phyloP scores from a whole-genome alignment of 2,329 filamentous ascomycete genomes.

The Fusarium sambucinum region DNA sequence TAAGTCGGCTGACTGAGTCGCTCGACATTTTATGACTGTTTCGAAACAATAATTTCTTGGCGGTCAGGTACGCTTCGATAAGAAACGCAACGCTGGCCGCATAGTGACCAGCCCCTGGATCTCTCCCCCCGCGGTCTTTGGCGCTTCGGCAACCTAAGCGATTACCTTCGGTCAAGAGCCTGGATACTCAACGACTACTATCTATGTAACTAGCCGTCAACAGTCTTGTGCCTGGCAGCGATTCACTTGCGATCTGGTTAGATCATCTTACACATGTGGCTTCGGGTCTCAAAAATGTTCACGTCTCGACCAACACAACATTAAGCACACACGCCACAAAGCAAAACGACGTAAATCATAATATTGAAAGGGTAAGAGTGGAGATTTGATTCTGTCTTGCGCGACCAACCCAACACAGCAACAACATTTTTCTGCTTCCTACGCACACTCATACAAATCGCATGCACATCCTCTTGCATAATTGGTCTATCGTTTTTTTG shows the following conservation, averaged over 20 bases:
- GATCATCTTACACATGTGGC: not conserved
- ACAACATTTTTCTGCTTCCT: constrained; percentile 13
- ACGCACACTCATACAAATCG: constrained; percentile 26
- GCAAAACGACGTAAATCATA: constrained; percentile 8
- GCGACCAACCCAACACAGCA: constrained; percentile 33
- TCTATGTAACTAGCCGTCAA: constrained; percentile 1
- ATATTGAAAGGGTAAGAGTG: constrained; percentile 47
- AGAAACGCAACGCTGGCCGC: constrained; percentile 3
- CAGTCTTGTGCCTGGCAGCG: not conserved
- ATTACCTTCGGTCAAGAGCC: not conserved
- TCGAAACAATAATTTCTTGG: not conserved
- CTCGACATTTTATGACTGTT: not conserved
- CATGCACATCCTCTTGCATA: constrained; percentile 15
- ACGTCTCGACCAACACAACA: not conserved
- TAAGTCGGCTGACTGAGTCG: not conserved
- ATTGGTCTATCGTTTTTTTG: constrained; percentile 31
- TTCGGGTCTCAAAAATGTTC: not conserved
- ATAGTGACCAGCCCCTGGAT: not conserved
- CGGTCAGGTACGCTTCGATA: constrained; percentile 6
- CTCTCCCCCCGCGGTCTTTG: not conserved
- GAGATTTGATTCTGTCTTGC: constrained; percentile 49
- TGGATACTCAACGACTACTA: not conserved
- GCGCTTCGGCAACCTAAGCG: constrained; percentile 21
- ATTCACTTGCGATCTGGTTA: too few relatives aligned
- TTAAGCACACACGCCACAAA: not conserved